Percentiles rank a stretch among this genome's conserved stretches.
These are phyloP conservation scores for Agroathelia rolfsii DNA, from an alignment of 1,284 basidiomycete genomes.

Conservation along the genomic window DNA sequence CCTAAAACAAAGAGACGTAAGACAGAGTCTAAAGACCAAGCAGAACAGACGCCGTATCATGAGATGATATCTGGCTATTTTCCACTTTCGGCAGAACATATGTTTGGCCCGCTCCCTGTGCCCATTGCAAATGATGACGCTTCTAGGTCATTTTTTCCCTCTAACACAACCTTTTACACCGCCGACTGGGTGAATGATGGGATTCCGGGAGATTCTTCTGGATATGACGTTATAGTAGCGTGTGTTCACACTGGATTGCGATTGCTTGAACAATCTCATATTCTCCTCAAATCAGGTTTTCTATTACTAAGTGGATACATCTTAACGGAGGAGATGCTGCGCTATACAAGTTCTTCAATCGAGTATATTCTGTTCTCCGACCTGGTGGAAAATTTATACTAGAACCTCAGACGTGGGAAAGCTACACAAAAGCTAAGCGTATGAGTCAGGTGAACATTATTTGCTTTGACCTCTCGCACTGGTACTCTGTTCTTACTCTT, in stretches of 20 bases:
- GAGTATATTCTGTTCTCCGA: constrained; percentile 44
- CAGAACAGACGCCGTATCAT: constrained; percentile 6
- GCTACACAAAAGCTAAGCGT: constrained; percentile 63
- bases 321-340: constrained; percentile 66
- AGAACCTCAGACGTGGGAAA: constrained; percentile 74
- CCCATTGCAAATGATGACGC: constrained; percentile 21
- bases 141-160: constrained; percentile 66
- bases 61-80: constrained; percentile 39
- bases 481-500: constrained; percentile 1
- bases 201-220: constrained; percentile 44
- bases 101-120: constrained; percentile 62
- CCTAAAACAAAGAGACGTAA: constrained; percentile 19
- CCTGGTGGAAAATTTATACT: constrained; percentile 56
- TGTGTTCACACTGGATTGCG: constrained; percentile 29
- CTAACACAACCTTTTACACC: constrained; percentile 61
- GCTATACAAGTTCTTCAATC: constrained; percentile 50
- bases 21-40: constrained; percentile 2
- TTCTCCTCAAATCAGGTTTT: constrained; percentile 41
- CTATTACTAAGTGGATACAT: constrained; percentile 82
- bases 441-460: constrained; percentile 42
- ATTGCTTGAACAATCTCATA: neutral
- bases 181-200: constrained; percentile 58
- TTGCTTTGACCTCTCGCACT: constrained; percentile 1
- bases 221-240: constrained; percentile 70
- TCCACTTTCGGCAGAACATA: constrained; percentile 63